Evolutionary conservation across 208 protist genomes (phyloP), one percentile per base, ranked within the genome.

Genomic region (Trypanosoma melophagium): DNA sequence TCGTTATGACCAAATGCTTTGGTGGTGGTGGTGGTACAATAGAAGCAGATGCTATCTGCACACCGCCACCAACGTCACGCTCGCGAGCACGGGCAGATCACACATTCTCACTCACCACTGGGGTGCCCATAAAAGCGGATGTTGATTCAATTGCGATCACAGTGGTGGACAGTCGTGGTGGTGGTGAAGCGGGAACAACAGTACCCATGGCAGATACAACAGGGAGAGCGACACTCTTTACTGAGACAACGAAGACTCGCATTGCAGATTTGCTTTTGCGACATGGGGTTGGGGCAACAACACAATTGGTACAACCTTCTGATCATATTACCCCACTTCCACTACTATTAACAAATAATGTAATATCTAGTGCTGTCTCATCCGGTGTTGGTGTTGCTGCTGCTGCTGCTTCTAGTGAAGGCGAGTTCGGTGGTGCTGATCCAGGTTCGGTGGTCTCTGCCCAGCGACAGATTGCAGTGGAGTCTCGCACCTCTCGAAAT

Each of bases 1-100:
- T 69, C 14, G 77, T 88, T 41, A 72, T 76, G 22, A 53, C 59
- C 21, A 66, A 74, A 10, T 83, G 74, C 69, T 83, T 84, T 65
- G 63, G 56, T 24, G 61, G 55, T 22, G 64, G 69, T 24, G 68
- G 74, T 45, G 62, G 66, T 42, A 66, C 41, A 5, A 64, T 62
- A 61, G 55, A 74, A 8, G 31, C 53, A 49, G 68, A 58, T 31
- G 61, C 56, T 35, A 47, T 62, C 50, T 54, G 60, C 16, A 60
- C 64, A 7, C 61, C 60, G 17, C 42, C 66, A 38, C 21, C 24
- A 22, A 55, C 60, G 19, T 41, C 57, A 7, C 57, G 57, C 41
- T 25, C 40, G n/a, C 42, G 41, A 19, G 17, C 41, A 3, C 38
- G 42, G 13, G 40, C 5, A 35, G 28, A 35, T 35, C 28, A 5